Conservation (phyloP, 1,284 basidiomycete genomes). For the Anthracocystis setariae region DNA sequence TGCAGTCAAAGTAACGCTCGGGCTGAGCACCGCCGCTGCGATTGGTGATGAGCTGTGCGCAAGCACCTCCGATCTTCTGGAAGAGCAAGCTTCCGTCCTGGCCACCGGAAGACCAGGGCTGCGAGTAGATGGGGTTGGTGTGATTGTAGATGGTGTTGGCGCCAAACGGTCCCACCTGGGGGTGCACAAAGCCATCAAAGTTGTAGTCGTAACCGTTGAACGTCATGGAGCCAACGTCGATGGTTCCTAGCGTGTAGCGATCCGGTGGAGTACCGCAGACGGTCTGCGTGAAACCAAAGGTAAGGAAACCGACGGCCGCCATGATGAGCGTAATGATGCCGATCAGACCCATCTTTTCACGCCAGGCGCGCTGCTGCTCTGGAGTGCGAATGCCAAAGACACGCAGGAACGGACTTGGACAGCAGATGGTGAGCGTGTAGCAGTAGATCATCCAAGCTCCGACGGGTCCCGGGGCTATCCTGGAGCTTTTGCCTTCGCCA, state of each 20-base stretch:
- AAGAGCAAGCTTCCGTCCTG: conserved; percentile 94
- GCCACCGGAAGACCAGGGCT: conserved; percentile 80
- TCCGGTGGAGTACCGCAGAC: conserved; percentile 88
- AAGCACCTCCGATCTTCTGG: conserved; percentile 87
- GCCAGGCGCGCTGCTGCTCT: conserved; percentile 94
- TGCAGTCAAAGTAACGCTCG: conserved; percentile 94
- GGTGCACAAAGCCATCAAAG: conserved; percentile 76
- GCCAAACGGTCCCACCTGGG: conserved; percentile 51
- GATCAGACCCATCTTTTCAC: conserved; percentile 96
- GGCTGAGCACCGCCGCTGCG: conserved; percentile 60
- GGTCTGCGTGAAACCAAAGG: conserved; percentile 95
- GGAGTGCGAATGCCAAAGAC: conserved; percentile 82
- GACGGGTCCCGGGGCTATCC: conserved; percentile 76
- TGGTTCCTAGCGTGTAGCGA: conserved; percentile 80
- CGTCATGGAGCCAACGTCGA: conserved; percentile 83
- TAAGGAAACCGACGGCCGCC: conserved; percentile 95
- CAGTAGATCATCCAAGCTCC: conserved; percentile 97
- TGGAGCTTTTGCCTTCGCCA: conserved; percentile 46
- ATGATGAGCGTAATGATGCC: conserved; percentile 82
- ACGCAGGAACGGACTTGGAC: conserved; percentile 74
- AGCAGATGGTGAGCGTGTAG: conserved; percentile 83
- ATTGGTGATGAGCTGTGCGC: conserved; percentile 77
- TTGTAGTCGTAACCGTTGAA: conserved; percentile 95
- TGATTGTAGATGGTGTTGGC: conserved; percentile 76
- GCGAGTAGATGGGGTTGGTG: conserved; percentile 83